Evolutionary conservation across 768 basidiomycete genomes (phyloP), one percentile per base, ranked within the genome.

Genomic region (Pleurotus giganteus): DNA sequence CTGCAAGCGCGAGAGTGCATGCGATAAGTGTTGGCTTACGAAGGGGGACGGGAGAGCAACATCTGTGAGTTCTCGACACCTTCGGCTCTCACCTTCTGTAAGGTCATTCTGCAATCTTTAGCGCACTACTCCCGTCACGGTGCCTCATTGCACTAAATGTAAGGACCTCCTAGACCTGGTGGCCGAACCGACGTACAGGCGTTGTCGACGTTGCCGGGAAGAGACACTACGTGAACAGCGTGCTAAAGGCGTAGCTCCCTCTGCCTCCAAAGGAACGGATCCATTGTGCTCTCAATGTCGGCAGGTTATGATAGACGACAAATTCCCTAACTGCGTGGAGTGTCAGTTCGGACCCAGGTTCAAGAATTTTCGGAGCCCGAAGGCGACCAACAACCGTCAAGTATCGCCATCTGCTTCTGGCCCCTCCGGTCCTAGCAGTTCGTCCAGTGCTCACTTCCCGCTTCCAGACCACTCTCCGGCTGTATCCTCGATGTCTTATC

Each of bases 141-240:
- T 5, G 39, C 12, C 39, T 6, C 23, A 5, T n/a, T 49, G 47
- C 28, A 49, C 47, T 17, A 49, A 49, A 9, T 49, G 47, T 28
- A 4, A 17, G 6, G 29, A 27, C 17, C 26, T 28, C 15, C 9
- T 49, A 17, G 29, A 49, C 28, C 29, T 17, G 34, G 34, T 36
- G 8, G n/a, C 26, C 3, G 29, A 32, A 4, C 27, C 47, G 0
- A 13, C 7, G 5, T 28, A 49, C 27, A 13, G 47, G 12, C 49
- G 49, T 8, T 51, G 49, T 37, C 31, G 49, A 39, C 49, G 49
- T n/a, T 51, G 49, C 24, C 31, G 19, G 8, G 49, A 51, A 28
- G 49, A 51, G 11, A 26, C 4, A 7, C 12, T 26, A 1, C 19
- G 49, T 7, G 23, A 23, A 9, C 49, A 28, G 21, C 49, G 49